Evolutionary conservation across 176 grass and related monocot genomes (phyloP).

Genomic region (Eleusine indica): DNA sequence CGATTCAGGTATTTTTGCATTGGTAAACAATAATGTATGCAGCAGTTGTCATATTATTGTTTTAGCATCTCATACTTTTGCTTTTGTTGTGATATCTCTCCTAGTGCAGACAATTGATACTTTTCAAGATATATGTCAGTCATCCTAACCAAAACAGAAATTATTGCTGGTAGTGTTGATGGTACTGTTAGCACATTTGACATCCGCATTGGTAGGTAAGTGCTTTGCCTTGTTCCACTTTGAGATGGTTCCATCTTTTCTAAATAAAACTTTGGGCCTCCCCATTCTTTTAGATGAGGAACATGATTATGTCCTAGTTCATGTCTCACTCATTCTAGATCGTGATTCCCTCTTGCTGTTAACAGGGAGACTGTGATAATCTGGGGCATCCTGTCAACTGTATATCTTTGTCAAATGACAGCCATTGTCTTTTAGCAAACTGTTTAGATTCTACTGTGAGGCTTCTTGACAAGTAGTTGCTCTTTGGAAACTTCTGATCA

Average conservation of each 20-base stretch:
- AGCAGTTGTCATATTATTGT: background rate
- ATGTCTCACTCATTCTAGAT: constrained; percentile 13
- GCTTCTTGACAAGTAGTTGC: constrained; percentile 80
- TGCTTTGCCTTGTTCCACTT: background rate
- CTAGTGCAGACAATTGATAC: constrained; percentile 77
- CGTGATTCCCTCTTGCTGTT: constrained; percentile 29
- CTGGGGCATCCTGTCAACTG: constrained; percentile 87
- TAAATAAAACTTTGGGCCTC: background rate
- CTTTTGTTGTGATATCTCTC: constrained; percentile 13
- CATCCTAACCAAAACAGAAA: constrained; percentile 81
- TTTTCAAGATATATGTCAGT: constrained; percentile 99
- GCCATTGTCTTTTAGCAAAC: constrained; percentile 83
- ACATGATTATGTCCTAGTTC: background rate
- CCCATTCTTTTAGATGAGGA: background rate
- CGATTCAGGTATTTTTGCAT: constrained; percentile 73
- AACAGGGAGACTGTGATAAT: constrained; percentile 81
- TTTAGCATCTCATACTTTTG: constrained; percentile 4
- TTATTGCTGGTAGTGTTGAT: constrained; percentile 97
- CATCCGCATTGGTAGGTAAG: constrained; percentile 92
- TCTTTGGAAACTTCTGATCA: background rate
- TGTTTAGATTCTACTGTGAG: constrained; percentile 92
- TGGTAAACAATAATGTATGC: background rate
- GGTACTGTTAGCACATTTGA: constrained; percentile 90
- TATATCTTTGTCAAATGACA: constrained; percentile 91
- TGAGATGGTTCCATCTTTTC: background rate